These are phyloP conservation scores for Cystofilobasidium macerans DNA, from an alignment of 768 basidiomycete species.

Conservation along the genomic window DNA sequence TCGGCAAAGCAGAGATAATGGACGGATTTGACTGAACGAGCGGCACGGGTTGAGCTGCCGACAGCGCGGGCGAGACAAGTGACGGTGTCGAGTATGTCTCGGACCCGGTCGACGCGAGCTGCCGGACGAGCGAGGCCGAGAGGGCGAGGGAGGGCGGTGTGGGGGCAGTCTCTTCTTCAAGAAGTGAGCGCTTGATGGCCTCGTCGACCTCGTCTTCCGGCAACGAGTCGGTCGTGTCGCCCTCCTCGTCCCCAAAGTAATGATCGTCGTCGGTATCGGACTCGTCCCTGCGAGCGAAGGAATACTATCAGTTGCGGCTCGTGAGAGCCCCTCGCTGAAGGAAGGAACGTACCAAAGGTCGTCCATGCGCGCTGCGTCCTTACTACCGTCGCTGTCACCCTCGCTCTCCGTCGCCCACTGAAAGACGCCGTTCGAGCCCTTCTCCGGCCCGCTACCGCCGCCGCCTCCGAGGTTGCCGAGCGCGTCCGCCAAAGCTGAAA, in stretches of 20 bases:
- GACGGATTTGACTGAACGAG: no score
- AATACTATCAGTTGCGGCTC: neutral
- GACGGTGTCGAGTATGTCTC: neutral
- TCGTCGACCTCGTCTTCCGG: constrained; percentile 25
- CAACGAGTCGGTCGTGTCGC: constrained; percentile 25
- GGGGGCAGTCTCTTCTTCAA: constrained; percentile 1
- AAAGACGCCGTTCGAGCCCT: constrained; percentile 7
- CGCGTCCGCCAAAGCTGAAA: constrained; percentile 8
- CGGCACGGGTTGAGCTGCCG: neutral
- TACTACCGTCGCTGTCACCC: constrained; percentile 23
- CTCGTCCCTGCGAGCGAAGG: constrained; percentile 8
- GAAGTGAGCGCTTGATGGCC: neutral
- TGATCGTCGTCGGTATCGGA: constrained; percentile 9
- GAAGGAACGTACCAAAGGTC: constrained; percentile 19
- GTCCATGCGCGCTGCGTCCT: constrained; percentile 22
- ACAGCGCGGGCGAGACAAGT: constrained; percentile 1
- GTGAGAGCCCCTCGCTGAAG: neutral
- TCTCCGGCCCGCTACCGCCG: no score
- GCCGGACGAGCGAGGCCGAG: constrained; percentile 5
- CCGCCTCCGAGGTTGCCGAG: neutral
- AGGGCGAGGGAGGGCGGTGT: neutral
- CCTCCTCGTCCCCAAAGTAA: constrained; percentile 25
- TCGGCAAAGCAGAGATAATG: neutral
- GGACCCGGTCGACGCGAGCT: neutral
- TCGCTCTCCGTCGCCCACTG: constrained; percentile 26